Conservation (phyloP, 1,284 basidiomycete species). For the Bjerkandera adusta region DNA sequence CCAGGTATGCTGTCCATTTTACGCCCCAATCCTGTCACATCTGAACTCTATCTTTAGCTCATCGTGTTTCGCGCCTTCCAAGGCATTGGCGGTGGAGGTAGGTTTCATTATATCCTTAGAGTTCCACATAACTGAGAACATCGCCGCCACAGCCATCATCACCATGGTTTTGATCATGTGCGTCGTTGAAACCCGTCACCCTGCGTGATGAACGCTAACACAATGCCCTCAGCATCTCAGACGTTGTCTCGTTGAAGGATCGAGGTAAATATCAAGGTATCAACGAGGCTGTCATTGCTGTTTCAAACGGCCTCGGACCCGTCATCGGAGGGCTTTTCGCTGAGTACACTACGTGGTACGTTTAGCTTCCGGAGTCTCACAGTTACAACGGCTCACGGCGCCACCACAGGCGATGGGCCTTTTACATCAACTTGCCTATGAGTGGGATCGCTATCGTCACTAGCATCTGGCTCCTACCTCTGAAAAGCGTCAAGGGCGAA, state of each 20-base stretch:
- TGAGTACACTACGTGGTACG: constrained; percentile 15
- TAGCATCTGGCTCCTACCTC: constrained; percentile 39
- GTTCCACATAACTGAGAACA: constrained; percentile 13
- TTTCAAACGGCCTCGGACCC: constrained; percentile 19
- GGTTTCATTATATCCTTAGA: neutral
- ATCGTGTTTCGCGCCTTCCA: constrained; percentile 44
- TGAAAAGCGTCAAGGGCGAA: constrained; percentile 37
- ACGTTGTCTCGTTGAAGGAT: constrained; percentile 29
- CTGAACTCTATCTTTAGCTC: constrained; percentile 23
- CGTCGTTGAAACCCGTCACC: neutral
- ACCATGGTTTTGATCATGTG: constrained; percentile 22
- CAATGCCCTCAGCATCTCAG: constrained; percentile 24
- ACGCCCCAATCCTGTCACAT: neutral
- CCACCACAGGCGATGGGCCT: constrained; percentile 28
- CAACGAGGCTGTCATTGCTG: constrained; percentile 30
- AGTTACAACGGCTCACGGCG: neutral
- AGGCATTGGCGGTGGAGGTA: constrained; percentile 34
- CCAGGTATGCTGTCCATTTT: constrained; percentile 20
- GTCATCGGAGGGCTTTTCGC: constrained; percentile 14
- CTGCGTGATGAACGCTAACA: neutral
- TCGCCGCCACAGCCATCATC: constrained; percentile 13
- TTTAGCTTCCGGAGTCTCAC: neutral
- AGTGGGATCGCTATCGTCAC: constrained; percentile 32
- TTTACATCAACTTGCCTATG: constrained; percentile 35
- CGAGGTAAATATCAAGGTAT: constrained; percentile 29